Percentiles rank a stretch among this genome's conserved stretches.
Evolutionary conservation across 2,329 filamentous ascomycete genomes (phyloP).

Genomic region (Daldinia sp.): DNA sequence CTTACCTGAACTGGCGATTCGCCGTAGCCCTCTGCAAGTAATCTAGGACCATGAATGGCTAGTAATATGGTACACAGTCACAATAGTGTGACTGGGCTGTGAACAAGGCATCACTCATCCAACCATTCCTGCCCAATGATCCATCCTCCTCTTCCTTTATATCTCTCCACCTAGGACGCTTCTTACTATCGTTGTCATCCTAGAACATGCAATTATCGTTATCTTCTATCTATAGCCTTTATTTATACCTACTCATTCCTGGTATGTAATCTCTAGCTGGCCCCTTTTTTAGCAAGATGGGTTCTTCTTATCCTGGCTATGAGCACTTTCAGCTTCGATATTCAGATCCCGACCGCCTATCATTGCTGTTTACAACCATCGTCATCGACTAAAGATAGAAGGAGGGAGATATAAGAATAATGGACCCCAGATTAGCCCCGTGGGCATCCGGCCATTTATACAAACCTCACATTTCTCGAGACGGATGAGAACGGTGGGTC

Average conservation of each 20-base stretch:
- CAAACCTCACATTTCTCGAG: background rate
- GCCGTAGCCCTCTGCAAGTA: constrained; percentile 1
- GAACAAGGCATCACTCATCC: constrained; percentile 4
- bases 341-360: background rate
- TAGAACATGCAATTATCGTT: background rate
- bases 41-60: constrained; percentile 11
- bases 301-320: background rate
- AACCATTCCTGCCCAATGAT: background rate
- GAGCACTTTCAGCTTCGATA: background rate
- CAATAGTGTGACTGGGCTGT: background rate
- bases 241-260: background rate
- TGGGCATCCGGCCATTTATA: background rate
- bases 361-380: background rate
- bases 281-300: background rate
- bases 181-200: background rate
- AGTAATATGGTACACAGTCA: background rate
- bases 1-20: constrained; percentile 9
- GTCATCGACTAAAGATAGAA: background rate
- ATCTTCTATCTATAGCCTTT: background rate
- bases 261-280: background rate
- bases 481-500: background rate
- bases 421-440: background rate
- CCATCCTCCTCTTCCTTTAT: background rate
- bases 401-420: background rate
- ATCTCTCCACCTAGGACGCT: background rate